Conservation (phyloP, 2,329 filamentous ascomycete genomes). For the Colletotrichum incanum region DNA sequence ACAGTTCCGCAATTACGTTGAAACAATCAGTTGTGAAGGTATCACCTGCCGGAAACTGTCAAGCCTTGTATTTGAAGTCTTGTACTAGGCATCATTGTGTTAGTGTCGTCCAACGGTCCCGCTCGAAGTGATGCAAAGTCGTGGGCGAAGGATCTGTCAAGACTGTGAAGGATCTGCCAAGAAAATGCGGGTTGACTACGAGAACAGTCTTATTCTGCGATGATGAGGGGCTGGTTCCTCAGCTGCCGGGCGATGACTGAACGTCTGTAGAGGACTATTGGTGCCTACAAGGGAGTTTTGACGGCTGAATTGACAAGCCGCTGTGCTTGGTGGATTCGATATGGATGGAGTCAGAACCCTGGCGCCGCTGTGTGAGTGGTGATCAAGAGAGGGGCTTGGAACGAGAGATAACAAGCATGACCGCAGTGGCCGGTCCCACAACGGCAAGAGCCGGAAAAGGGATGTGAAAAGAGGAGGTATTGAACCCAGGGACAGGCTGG, state of each 20-base stretch:
- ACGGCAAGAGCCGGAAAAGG: not conserved
- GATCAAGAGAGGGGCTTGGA: not conserved
- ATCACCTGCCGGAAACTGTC: constrained; percentile 27
- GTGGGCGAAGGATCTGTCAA: constrained; percentile 34
- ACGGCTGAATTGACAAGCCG: not conserved
- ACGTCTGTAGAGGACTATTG: not conserved
- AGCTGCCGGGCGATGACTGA: not conserved
- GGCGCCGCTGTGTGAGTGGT: no score
- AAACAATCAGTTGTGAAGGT: not conserved
- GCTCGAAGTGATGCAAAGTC: not conserved
- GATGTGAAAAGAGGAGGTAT: not conserved
- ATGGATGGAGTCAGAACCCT: not conserved
- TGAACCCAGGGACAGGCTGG: not conserved
- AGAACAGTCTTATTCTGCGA: not conserved
- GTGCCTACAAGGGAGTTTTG: not conserved
- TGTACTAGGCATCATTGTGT: not conserved
- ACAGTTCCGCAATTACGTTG: not conserved
- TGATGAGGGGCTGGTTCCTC: no score
- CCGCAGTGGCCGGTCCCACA: not conserved
- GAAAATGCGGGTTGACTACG: constrained; percentile 2
- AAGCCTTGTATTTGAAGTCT: not conserved
- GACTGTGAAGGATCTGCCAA: constrained; percentile 35
- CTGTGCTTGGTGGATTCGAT: not conserved
- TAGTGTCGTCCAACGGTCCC: not conserved
- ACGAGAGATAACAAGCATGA: not conserved